Percentiles rank a stretch among this genome's conserved stretches.
Conservation (phyloP, 2,329 filamentous ascomycete species). For the Macrophomina phaseolina region DNA sequence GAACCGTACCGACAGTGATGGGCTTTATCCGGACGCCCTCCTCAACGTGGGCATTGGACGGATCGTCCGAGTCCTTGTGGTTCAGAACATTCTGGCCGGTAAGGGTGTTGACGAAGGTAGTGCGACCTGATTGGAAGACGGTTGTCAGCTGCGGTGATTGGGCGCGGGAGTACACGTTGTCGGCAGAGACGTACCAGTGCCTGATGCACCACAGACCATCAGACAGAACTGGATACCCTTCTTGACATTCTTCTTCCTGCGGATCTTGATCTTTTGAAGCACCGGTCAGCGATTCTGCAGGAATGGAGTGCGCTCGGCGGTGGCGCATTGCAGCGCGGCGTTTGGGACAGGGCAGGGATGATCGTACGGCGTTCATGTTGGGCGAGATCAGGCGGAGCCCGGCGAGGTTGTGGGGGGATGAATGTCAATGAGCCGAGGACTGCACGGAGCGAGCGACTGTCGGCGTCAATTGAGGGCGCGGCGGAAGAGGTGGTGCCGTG, state of each 20-base stretch:
- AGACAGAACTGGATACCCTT: slow-evolving; percentile 99
- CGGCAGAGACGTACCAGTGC: slow-evolving; percentile 74
- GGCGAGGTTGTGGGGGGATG: slow-evolving; percentile 12
- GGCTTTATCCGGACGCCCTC: slow-evolving; percentile 99
- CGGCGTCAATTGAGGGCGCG: slow-evolving; percentile 25
- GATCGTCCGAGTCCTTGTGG: slow-evolving; percentile 93
- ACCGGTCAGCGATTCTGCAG: slow-evolving; percentile 32
- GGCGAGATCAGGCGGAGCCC: slow-evolving; percentile 29
- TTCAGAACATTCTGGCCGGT: slow-evolving; percentile 91
- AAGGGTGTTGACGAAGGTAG: slow-evolving; percentile 99
- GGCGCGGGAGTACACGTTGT: slow-evolving; percentile 1
- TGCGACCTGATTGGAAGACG: slow-evolving; percentile 70
- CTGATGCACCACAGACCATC: slow-evolving; percentile 99
- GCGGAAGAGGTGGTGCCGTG: slow-evolving; percentile 3
- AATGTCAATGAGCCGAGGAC: slow-evolving; percentile 28
- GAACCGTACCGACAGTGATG: slow-evolving; percentile 83
- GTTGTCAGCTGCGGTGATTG: slow-evolving; percentile 7
- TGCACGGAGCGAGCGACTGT: slow-evolving; percentile 28
- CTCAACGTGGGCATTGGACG: slow-evolving; percentile 85
- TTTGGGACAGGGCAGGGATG: slow-evolving; percentile 23
- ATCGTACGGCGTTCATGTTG: slow-evolving; percentile 31
- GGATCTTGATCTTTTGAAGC: slow-evolving; percentile 80
- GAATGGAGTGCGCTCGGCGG: slow-evolving; percentile 21
- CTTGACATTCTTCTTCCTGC: slow-evolving; percentile 99
- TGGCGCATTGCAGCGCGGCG: slow-evolving; percentile 32